Conservation (phyloP, 257 asterid genomes). For the Osmanthus fragrans region DNA sequence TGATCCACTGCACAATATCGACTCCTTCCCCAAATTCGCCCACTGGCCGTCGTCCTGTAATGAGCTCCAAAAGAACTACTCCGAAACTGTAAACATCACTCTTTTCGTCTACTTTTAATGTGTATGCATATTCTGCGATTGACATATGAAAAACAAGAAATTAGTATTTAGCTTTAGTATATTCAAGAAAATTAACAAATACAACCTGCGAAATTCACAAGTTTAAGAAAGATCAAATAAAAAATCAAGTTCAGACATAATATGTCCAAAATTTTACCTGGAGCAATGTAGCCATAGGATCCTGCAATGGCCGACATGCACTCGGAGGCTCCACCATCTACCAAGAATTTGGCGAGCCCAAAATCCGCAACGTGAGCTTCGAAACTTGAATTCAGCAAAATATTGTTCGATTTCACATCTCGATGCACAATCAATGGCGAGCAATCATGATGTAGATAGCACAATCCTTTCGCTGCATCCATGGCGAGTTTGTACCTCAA, state of each 20-base stretch:
- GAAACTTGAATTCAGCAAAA: slow-evolving; percentile 63
- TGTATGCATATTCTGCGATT: slow-evolving; percentile 49
- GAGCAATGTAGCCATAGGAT: slow-evolving; percentile 96
- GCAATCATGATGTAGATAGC: slow-evolving; percentile 92
- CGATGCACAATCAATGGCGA: slow-evolving; percentile 87
- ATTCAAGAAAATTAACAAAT: background rate
- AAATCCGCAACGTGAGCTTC: slow-evolving; percentile 98
- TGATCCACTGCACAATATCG: slow-evolving; percentile 75
- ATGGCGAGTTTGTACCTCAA: slow-evolving; percentile 76
- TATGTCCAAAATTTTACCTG: slow-evolving; percentile 49
- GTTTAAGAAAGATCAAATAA: too few species aligned
- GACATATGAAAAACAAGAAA: too few species aligned
- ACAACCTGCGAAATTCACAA: too few species aligned
- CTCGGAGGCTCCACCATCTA: slow-evolving; percentile 79
- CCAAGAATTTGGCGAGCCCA: slow-evolving; percentile 87
- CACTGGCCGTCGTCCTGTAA: slow-evolving; percentile 56
- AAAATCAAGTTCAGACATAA: too few species aligned
- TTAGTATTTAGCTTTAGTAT: background rate
- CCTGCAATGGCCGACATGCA: slow-evolving; percentile 98
- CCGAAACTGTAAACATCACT: slow-evolving; percentile 68
- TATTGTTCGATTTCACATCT: slow-evolving; percentile 89
- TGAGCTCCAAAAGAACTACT: slow-evolving; percentile 54
- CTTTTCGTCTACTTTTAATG: slow-evolving; percentile 55
- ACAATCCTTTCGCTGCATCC: slow-evolving; percentile 85
- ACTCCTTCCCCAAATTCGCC: slow-evolving; percentile 65